phyloP scores from a whole-genome alignment of 2,329 filamentous ascomycete genomes.

The Hypoxylon sp. region DNA sequence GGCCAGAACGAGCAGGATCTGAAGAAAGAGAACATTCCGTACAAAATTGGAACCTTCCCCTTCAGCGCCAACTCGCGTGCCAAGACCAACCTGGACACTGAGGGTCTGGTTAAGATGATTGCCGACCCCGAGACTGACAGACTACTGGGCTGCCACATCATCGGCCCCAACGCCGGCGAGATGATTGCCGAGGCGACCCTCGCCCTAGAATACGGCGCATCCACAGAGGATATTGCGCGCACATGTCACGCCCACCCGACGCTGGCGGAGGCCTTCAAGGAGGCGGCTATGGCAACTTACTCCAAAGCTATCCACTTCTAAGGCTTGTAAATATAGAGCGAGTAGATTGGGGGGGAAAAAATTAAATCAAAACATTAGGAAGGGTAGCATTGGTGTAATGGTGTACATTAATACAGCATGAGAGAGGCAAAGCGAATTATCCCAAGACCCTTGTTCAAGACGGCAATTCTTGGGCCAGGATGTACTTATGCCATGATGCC shows the following conservation, averaged over 20 bases:
- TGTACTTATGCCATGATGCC: constrained; percentile 19
- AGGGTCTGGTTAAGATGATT: constrained; percentile 97
- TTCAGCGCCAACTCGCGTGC: constrained; percentile 98
- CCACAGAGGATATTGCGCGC: constrained; percentile 92
- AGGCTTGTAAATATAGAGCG: constrained; percentile 53
- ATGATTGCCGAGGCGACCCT: constrained; percentile 99
- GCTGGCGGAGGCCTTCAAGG: constrained; percentile 97
- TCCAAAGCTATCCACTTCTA: constrained; percentile 97
- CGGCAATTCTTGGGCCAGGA: constrained; percentile 1
- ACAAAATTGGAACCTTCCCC: constrained; percentile 94
- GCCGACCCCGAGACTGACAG: constrained; percentile 97
- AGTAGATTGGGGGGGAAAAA: constrained; percentile 30
- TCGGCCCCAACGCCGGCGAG: constrained; percentile 95
- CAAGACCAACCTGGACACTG: constrained; percentile 98
- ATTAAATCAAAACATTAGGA: constrained; percentile 35
- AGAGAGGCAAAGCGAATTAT: constrained; percentile 46
- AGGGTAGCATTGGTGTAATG: constrained; percentile 54
- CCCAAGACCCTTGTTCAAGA: constrained; percentile 13
- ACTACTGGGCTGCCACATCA: constrained; percentile 95
- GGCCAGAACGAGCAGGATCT: constrained; percentile 97
- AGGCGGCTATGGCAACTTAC: constrained; percentile 98
- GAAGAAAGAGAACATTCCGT: constrained; percentile 90
- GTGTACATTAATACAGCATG: constrained; percentile 56
- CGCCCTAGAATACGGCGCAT: constrained; percentile 96
- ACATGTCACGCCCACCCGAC: constrained; percentile 98